Base-by-base conservation (phyloP, 2,329 filamentous ascomycete genomes). In the Cryphonectria radicalis region DNA sequence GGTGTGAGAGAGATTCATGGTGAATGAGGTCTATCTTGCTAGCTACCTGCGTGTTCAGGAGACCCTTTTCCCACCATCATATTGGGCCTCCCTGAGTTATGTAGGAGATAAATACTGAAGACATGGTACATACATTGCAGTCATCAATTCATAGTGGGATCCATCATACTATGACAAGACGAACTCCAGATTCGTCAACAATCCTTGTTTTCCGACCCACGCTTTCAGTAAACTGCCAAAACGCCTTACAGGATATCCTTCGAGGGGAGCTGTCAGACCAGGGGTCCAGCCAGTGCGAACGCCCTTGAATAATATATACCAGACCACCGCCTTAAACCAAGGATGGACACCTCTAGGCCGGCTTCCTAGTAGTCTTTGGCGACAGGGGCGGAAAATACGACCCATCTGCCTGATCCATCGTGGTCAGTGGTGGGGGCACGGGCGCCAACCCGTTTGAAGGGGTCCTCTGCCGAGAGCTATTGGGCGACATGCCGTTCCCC, bases 391-490 rank as follows among this genome's bases (percentile, higher is more conserved):
- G 79, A 53, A 86, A 87, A 73, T 86, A 87, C 46, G 81, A 70
- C 19, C 63, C 80, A 35, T 84, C 82, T 13, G 80, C 74, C 55
- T 76, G 66, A 68, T 81, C 74, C 3, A 82, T 63, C 50, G 74
- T 76, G 4, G 77, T 79, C 40, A 81, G 74, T 0, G 77, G 75
- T 10, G 77, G 75, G 3, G 28, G 42, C 14, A 50, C 43, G 4
- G 43, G 42, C 2, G 77, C 74, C 64, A 76, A 75, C 32, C 69
- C 66, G 35, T 60, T 75, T 19, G 85, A 85, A 3, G 86, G 84
- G 3, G 86, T 88, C 72, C 86, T 82, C 1, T 82, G 80, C 65
- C 84, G 81, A 1, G 84, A 85, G 69, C 82, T 85, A 73, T 86
- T 88, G 5, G 85, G 83, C 4, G 84, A 82, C 4, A 76, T 70